phyloP scores from a whole-genome alignment of 169 alveolate species.

The Eimeria maxima region DNA sequence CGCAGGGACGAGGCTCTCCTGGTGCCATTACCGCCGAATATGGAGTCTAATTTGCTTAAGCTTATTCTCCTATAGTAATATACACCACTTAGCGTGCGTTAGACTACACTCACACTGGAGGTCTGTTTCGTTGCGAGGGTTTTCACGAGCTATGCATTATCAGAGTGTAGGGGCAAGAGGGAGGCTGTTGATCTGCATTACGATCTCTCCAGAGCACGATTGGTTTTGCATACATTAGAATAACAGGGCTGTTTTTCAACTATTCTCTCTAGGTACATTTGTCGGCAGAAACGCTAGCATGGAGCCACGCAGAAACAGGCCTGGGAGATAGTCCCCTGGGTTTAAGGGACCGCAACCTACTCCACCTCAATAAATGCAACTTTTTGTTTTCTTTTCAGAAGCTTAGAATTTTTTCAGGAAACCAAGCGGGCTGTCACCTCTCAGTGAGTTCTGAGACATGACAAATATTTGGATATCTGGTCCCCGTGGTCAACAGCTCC shows the following conservation, averaged over 20 bases:
- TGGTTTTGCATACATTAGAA: neutral
- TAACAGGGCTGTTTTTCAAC: neutral
- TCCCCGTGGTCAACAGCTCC: slow-evolving; percentile 22
- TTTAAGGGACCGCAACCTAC: neutral
- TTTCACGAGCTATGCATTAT: neutral
- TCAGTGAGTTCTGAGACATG: neutral
- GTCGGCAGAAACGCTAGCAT: neutral
- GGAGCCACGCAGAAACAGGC: neutral
- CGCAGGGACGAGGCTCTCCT: neutral
- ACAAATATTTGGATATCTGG: neutral
- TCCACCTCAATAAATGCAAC: neutral
- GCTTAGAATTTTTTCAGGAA: neutral
- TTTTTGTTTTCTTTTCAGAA: neutral
- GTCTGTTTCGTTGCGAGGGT: neutral
- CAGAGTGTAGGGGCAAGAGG: neutral
- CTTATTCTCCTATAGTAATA: neutral
- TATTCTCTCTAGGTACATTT: neutral
- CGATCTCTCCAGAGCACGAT: neutral
- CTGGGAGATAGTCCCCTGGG: neutral
- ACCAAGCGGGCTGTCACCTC: neutral
- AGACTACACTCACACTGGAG: neutral
- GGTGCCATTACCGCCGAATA: neutral
- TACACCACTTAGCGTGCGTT: neutral
- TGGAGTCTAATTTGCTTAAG: neutral
- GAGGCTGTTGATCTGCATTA: no score